Base-by-base conservation (phyloP, 805 yeast species). In the Starmerella tilneyi region DNA sequence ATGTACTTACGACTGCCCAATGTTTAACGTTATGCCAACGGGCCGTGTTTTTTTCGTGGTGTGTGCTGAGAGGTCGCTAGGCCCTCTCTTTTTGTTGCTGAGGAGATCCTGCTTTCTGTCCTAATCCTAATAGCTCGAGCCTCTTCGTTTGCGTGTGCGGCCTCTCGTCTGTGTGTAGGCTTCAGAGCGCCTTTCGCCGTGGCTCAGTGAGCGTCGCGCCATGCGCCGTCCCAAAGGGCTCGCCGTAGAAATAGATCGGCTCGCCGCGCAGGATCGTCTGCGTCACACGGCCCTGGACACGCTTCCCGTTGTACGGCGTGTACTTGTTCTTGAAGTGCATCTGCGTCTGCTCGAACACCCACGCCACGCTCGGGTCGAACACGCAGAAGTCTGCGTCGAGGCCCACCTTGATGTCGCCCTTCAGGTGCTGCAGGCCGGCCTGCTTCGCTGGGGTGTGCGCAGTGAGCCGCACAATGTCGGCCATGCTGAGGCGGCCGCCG, bases 341-440 rank as follows among this genome's bases (percentile, higher is more conserved):
- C 44, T 56, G 47, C 33, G 47, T 40, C 48, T 63, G 60, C 43
- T 63, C 60, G 40, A 63, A 45, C 28, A 41, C 51, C 30, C 84
- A 75, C 36, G 71, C 68, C n/a, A 69, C 68, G 9, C 68, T 66
- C 6, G 84, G 78, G 61, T 89, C 94, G 60, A 89, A 85, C 4
- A 88, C 69, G 23, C 81, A 78, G 54, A 88, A 76, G 63, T 88
- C 97, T 0, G 96, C 96, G 62, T 89, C 96, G 57, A 71, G 72
- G 0, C 96, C 96, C 12, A 70, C 72, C 31, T 67, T 72, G 41
- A 89, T 69, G 44, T 67, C 67, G 12, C 96, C 97, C 66, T 89
- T 88, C 32, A 64, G 60, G 57, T 84, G 77, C 11, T 70, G 64
- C 38, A 88, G 66, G 0, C 96, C 96, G 23, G 80, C 82, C 63